phyloP scores from a whole-genome alignment of 106 monocot species.

The Phalaenopsis equestris region DNA sequence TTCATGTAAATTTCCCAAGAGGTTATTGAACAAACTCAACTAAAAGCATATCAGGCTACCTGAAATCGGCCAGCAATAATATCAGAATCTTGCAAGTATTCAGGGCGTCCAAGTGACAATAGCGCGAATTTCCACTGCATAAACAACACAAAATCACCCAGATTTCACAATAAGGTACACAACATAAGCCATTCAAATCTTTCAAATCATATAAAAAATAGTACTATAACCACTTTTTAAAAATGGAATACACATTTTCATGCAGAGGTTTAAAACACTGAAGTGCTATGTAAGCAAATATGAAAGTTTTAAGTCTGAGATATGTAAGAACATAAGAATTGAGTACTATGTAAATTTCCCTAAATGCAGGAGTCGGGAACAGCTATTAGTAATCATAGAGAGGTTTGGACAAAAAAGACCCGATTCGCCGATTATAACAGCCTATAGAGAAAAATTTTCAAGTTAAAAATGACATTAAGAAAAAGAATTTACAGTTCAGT shows the following conservation, averaged over 20 bases:
- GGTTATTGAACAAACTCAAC: background rate
- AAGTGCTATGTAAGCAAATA: background rate
- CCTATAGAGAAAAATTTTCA: background rate
- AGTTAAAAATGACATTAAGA: slow-evolving; percentile 2
- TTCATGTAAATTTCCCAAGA: no score
- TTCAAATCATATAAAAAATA: no score
- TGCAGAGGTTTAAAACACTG: background rate
- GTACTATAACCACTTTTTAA: no score
- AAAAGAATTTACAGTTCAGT: background rate
- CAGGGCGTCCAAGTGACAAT: slow-evolving; percentile 66
- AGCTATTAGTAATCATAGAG: background rate
- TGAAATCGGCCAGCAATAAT: slow-evolving; percentile 71
- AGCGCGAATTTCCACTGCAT: slow-evolving; percentile 87
- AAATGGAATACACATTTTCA: background rate
- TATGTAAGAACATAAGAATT: background rate
- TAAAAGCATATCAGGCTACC: slow-evolving; percentile 21
- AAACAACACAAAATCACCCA: slow-evolving; percentile 8
- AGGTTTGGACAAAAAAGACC: background rate
- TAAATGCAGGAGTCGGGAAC: background rate
- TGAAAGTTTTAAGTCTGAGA: background rate
- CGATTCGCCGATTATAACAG: background rate
- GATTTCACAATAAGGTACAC: background rate
- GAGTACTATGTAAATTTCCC: background rate
- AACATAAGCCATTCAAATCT: no score
- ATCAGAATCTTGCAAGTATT: slow-evolving; percentile 74